A percentile compares a stretch with the other conserved stretches of the same genome.
These are phyloP conservation scores for Biscogniauxia mediterranea DNA, from an alignment of 2,329 filamentous ascomycete species.

Conservation along the genomic window DNA sequence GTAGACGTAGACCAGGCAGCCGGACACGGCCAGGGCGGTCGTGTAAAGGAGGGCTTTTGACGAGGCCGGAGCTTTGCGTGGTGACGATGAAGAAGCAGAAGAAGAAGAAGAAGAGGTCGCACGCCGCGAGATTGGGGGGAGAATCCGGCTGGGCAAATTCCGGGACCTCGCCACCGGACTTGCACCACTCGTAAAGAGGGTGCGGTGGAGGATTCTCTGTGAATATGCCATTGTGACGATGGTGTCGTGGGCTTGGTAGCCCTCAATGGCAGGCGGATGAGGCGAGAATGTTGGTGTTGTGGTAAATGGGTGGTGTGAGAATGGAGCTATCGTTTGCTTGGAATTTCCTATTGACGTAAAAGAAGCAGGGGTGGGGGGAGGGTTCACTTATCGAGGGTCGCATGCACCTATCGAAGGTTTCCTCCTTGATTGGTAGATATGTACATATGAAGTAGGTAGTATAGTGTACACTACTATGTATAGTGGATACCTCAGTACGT, in stretches of 20 bases:
- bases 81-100: not conserved
- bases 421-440: no score
- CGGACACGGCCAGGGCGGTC: conserved; percentile 40
- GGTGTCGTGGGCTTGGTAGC: conserved; percentile 25
- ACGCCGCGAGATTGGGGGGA: conserved; percentile 18
- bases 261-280: conserved; percentile 28
- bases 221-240: conserved; percentile 26
- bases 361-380: not conserved
- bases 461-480: no score
- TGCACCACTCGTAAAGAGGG: conserved; percentile 15
- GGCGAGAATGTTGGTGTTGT: conserved; percentile 6
- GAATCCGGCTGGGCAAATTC: conserved; percentile 17
- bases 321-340: not conserved
- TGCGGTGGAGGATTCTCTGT: conserved; percentile 21
- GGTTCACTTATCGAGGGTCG: not conserved
- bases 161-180: conserved; percentile 14
- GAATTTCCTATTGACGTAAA: not conserved
- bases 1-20: conserved; percentile 61
- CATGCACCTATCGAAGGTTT: not conserved
- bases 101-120: conserved; percentile 10
- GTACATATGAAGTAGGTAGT: no score
- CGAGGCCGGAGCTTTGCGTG: conserved; percentile 15
- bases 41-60: conserved; percentile 41
- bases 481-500: no score
- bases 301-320: not conserved